Evolutionary conservation across 805 yeast species (phyloP).

Genomic region (Phaffomyces thermotolerans): DNA sequence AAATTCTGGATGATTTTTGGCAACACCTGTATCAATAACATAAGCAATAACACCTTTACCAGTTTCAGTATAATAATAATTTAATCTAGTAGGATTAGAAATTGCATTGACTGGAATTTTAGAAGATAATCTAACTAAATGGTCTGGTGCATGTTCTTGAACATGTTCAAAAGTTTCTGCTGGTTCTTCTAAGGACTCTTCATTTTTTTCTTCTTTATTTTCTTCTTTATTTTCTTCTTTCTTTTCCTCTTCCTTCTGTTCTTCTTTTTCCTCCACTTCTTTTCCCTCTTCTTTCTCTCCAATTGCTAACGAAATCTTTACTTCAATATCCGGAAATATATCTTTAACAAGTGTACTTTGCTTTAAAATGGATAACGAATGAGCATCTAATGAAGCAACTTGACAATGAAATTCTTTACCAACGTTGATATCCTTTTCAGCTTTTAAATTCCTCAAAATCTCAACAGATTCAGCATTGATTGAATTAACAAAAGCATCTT

Average conservation of each 20-base stretch:
- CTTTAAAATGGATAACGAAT: conserved; percentile 1
- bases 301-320: conserved; percentile 43
- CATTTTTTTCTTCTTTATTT: too few relatives aligned
- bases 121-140: conserved; percentile 54
- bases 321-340: conserved; percentile 31
- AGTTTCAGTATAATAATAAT: conserved; percentile 39
- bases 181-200: too few relatives aligned
- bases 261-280: too few relatives aligned
- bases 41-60: conserved; percentile 68
- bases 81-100: conserved; percentile 17
- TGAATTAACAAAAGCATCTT: not conserved
- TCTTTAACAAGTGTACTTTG: conserved; percentile 3
- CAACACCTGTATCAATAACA: conserved; percentile 77
- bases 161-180: conserved; percentile 10
- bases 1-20: conserved; percentile 48
- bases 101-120: conserved; percentile 22
- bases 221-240: too few relatives aligned
- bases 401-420: conserved; percentile 6
- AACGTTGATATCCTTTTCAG: conserved; percentile 3
- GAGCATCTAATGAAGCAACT: conserved; percentile 6
- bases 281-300: not conserved
- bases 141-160: conserved; percentile 51
- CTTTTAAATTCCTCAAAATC: conserved; percentile 3
- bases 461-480: conserved; percentile 3
- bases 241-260: too few relatives aligned